Percentiles rank a stretch among this genome's conserved stretches.
Conservation (phyloP, 768 basidiomycete genomes). For the Termitomyces titanicus region DNA sequence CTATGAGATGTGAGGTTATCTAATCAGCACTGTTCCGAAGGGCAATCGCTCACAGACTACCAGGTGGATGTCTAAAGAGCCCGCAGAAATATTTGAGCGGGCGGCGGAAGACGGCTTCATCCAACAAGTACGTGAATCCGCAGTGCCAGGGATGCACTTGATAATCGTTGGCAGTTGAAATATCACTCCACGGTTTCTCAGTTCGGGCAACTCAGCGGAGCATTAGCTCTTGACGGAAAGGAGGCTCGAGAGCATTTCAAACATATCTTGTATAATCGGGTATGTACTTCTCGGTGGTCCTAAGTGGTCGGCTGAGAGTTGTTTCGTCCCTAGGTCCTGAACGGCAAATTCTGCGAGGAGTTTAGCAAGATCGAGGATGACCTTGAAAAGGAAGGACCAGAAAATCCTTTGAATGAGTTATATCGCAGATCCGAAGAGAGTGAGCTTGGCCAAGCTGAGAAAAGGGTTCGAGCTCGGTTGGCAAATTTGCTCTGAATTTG, state of each 20-base stretch:
- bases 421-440: conserved; percentile 47
- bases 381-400: conserved; percentile 50
- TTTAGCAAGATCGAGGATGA: conserved; percentile 54
- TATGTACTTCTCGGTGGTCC: conserved; percentile 13
- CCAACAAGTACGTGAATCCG: conserved; percentile 34
- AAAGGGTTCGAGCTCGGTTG: conserved; percentile 49
- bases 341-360: conserved; percentile 52
- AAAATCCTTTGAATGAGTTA: conserved; percentile 52
- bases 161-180: conserved; percentile 39
- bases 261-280: conserved; percentile 57
- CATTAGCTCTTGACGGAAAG: conserved; percentile 52
- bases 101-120: conserved; percentile 68
- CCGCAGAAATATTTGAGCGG: conserved; percentile 65
- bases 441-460: conserved; percentile 58
- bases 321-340: conserved; percentile 45
- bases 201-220: conserved; percentile 57
- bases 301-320: neutral
- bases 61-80: conserved; percentile 72
- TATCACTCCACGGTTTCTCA: conserved; percentile 61
- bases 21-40: neutral
- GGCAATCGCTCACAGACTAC: neutral
- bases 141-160: neutral
- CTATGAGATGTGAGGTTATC: conserved; percentile 51
- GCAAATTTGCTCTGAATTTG: conserved; percentile 38
- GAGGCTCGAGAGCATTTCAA: conserved; percentile 49